Conservation (phyloP, 148 eudicot genomes). For the Spergularia bocconei region DNA sequence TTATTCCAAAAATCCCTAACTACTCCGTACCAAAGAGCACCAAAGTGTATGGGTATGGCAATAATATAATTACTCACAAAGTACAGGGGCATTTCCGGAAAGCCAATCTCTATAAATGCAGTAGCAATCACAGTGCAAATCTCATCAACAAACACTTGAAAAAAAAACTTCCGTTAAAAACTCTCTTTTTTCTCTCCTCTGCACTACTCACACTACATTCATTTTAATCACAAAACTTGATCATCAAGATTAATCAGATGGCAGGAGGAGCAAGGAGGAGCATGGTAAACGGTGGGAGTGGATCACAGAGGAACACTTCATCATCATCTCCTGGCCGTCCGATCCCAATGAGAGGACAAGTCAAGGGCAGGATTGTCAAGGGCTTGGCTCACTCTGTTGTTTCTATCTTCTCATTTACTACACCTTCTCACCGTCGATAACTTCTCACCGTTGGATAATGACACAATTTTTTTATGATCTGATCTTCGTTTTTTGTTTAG, state of each 20-base stretch:
- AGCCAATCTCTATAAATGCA: background rate
- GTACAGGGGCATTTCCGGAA: background rate
- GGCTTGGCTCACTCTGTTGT: constrained; percentile 40
- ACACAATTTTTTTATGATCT: background rate
- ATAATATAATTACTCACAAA: background rate
- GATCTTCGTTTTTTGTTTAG: background rate
- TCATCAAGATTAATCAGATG: constrained; percentile 4
- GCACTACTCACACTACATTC: background rate
- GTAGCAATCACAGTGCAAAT: background rate
- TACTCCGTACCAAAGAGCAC: no score
- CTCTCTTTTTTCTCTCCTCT: background rate
- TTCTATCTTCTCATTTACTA: constrained; percentile 18
- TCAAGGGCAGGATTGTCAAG: constrained; percentile 35
- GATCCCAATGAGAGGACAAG: constrained; percentile 42
- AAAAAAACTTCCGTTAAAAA: constrained; percentile 1
- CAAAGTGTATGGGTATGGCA: background rate
- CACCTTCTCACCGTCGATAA: constrained; percentile 2
- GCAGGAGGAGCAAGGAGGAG: constrained; percentile 27
- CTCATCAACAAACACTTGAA: background rate
- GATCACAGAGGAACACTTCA: constrained; percentile 14
- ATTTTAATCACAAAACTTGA: background rate
- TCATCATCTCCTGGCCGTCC: constrained; percentile 38
- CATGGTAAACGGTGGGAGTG: constrained; percentile 25
- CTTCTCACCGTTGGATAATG: background rate
- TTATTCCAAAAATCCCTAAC: no score